phyloP scores from a whole-genome alignment of 2,329 filamentous ascomycete genomes.

The Phyllosticta citriasiana region DNA sequence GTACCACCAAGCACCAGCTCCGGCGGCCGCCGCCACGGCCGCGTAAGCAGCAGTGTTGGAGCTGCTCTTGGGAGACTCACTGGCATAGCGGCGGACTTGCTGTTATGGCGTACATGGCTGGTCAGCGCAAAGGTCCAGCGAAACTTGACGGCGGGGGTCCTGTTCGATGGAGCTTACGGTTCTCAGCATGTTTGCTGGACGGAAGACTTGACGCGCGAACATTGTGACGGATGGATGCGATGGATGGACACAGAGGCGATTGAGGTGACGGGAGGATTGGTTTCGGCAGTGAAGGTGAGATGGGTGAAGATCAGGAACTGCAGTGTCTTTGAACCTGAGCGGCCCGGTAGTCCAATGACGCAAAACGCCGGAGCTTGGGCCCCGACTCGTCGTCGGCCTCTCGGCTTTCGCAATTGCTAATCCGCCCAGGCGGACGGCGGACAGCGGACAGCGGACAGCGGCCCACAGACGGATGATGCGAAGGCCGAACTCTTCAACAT shows the following conservation, averaged over 20 bases:
- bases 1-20: constrained; percentile 49
- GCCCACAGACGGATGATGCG: too few relatives aligned
- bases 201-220: constrained; percentile 35
- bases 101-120: constrained; percentile 22
- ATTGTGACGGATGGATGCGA: constrained; percentile 19
- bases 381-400: not conserved
- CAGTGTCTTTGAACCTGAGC: not conserved
- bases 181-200: constrained; percentile 31
- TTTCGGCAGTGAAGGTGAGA: not conserved
- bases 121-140: constrained; percentile 8
- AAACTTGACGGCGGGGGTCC: constrained; percentile 12
- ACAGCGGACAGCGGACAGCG: too few relatives aligned
- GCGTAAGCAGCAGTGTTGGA: constrained; percentile 52
- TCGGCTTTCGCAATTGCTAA: not conserved
- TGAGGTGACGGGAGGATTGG: not conserved
- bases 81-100: constrained; percentile 65
- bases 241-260: not conserved
- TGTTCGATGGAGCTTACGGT: constrained; percentile 22
- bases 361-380: not conserved
- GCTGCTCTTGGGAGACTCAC: constrained; percentile 47
- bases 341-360: not conserved
- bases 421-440: not conserved
- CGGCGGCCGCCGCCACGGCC: constrained; percentile 45
- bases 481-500: too few relatives aligned
- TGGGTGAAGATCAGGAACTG: not conserved